phyloP scores from a whole-genome alignment of 371 early-diverging fungal species.

The Rhizopus stolonifer region DNA sequence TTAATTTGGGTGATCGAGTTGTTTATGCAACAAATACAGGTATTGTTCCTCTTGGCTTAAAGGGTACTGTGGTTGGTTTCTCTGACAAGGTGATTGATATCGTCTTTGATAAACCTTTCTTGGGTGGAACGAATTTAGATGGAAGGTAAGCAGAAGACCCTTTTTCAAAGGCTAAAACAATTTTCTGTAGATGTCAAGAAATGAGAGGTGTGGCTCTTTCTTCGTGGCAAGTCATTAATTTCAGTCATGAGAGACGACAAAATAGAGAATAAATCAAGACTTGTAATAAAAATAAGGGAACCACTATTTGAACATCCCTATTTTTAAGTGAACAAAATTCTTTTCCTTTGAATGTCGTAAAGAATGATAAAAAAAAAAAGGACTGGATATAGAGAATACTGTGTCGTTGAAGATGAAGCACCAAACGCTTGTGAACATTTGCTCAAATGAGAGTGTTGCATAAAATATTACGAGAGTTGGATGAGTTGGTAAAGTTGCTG shows the following conservation, averaged over 20 bases:
- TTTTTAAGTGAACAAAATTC: too few species aligned
- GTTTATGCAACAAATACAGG: constrained; percentile 77
- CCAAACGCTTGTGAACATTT: too few species aligned
- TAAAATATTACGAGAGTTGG: too few species aligned
- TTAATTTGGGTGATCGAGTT: constrained; percentile 88
- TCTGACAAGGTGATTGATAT: constrained; percentile 76
- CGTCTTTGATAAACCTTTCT: constrained; percentile 80
- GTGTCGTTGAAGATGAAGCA: too few species aligned
- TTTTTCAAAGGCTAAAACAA: neutral
- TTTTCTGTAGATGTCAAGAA: constrained; percentile 1
- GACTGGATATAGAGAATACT: too few species aligned
- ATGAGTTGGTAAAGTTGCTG: too few species aligned
- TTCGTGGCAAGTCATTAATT: neutral
- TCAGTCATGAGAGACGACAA: neutral
- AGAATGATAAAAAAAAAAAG: too few species aligned
- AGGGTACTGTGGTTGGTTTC: constrained; percentile 85
- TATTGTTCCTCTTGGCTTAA: constrained; percentile 74
- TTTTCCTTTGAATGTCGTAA: too few species aligned
- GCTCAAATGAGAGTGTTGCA: too few species aligned
- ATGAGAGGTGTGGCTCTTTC: neutral
- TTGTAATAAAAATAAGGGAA: too few species aligned
- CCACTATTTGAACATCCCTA: too few species aligned
- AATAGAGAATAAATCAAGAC: neutral
- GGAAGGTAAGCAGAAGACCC: constrained; percentile 46
- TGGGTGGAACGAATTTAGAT: constrained; percentile 77